A percentile compares a stretch with the other conserved stretches of the same genome.
These are phyloP conservation scores for Chaetomidium leptoderma DNA, from an alignment of 495 filamentous ascomycete species.

Conservation along the genomic window DNA sequence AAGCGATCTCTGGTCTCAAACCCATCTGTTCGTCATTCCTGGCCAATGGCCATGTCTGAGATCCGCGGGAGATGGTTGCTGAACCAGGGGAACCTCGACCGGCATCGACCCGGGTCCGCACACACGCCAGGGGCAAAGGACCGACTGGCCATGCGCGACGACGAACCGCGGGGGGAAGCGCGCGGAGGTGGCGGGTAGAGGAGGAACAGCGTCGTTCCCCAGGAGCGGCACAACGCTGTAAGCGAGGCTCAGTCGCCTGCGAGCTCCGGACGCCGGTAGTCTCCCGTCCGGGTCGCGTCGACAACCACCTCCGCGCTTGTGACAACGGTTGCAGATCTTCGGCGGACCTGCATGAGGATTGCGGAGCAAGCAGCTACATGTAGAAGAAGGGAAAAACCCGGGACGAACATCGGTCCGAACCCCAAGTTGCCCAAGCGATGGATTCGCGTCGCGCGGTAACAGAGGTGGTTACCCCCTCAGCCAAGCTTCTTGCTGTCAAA, in stretches of 20 bases:
- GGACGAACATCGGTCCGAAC: conserved; percentile 15
- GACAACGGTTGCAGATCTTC: background rate
- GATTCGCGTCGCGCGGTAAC: background rate
- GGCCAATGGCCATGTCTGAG: background rate
- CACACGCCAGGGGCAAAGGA: conserved; percentile 18
- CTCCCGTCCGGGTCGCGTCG: background rate
- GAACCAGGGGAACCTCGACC: background rate
- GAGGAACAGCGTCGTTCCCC: background rate
- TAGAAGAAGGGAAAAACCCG: background rate
- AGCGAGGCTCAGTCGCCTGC: conserved; percentile 1
- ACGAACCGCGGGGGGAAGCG: background rate
- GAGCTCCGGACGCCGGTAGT: background rate
- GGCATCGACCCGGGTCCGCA: background rate
- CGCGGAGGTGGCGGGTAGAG: conserved; percentile 14
- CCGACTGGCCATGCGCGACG: conserved; percentile 18
- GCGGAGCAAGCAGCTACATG: background rate
- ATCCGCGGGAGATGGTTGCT: background rate
- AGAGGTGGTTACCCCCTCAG: background rate
- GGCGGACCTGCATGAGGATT: conserved; percentile 3
- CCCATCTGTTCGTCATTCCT: background rate
- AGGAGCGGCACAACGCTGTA: background rate
- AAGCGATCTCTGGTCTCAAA: background rate
- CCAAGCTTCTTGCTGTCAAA: background rate
- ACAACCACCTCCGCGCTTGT: too few relatives aligned
- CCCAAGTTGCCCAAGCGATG: background rate